Evolutionary conservation across 768 basidiomycete genomes (phyloP).

Genomic region (Agaricus sinodeliciosus): DNA sequence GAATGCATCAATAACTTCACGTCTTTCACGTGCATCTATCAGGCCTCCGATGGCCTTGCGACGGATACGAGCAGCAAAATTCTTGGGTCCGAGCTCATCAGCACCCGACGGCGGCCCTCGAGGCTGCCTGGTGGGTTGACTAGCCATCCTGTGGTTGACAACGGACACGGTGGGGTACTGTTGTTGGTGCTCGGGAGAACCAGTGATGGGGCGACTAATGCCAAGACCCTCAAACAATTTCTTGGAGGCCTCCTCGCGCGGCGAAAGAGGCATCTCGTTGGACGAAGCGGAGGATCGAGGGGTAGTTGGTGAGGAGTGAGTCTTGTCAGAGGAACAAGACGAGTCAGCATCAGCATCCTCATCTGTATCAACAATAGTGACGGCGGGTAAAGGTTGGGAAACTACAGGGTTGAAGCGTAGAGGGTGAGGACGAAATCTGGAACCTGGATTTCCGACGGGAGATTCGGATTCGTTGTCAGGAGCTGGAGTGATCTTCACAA

Average conservation of each 20-base stretch:
- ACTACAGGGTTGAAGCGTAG: constrained; percentile 51
- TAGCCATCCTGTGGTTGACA: constrained; percentile 52
- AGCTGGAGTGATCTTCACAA: constrained; percentile 69
- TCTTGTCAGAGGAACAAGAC: constrained; percentile 54
- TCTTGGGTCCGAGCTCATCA: constrained; percentile 83
- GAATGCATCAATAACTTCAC: constrained; percentile 68
- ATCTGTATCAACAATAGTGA: constrained; percentile 49
- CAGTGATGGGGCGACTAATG: constrained; percentile 63
- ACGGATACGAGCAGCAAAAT: constrained; percentile 82
- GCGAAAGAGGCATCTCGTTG: constrained; percentile 58
- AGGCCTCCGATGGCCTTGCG: constrained; percentile 80
- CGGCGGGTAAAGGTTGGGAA: constrained; percentile 46
- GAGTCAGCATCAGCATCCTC: constrained; percentile 51
- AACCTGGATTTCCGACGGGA: constrained; percentile 12
- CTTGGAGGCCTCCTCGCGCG: constrained; percentile 82
- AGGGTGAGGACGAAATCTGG: constrained; percentile 57
- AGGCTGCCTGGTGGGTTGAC: constrained; percentile 79
- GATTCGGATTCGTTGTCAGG: constrained; percentile 43
- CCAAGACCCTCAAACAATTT: constrained; percentile 85
- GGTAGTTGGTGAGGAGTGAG: constrained; percentile 68
- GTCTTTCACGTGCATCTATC: constrained; percentile 75
- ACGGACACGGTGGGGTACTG: constrained; percentile 31
- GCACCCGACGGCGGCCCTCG: constrained; percentile 81
- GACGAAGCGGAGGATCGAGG: constrained; percentile 62
- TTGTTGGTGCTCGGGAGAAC: constrained; percentile 29